These are phyloP conservation scores for Thalia dealbata DNA, from an alignment of 176 grass and related monocot genomes.

Conservation along the genomic window DNA sequence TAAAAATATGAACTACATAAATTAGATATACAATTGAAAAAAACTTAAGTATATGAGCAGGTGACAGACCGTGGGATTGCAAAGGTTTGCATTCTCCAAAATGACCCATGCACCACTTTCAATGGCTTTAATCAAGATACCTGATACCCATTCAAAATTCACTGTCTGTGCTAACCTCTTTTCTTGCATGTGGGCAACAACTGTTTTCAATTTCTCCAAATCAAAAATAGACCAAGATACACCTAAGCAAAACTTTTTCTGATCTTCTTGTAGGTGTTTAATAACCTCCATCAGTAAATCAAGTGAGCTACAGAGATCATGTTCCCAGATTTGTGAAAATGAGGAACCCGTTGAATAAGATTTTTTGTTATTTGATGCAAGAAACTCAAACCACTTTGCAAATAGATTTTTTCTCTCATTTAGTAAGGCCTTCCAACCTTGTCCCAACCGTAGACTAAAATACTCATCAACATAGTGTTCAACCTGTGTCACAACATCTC, in stretches of 20 bases:
- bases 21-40: slow-evolving; percentile 13
- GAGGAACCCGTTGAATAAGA: slow-evolving; percentile 26
- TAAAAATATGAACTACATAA: slow-evolving; percentile 1
- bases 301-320: slow-evolving; percentile 35
- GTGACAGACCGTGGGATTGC: slow-evolving; percentile 74
- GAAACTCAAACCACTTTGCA: slow-evolving; percentile 78
- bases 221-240: slow-evolving; percentile 46
- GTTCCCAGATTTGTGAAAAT: slow-evolving; percentile 34
- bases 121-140: slow-evolving; percentile 76
- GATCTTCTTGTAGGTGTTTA: slow-evolving; percentile 56
- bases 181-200: slow-evolving; percentile 42
- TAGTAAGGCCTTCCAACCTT: slow-evolving; percentile 40
- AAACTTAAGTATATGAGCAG: slow-evolving; percentile 12
- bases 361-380: slow-evolving; percentile 34
- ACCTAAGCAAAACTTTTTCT: slow-evolving; percentile 43
- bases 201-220: slow-evolving; percentile 43
- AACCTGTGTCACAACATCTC: slow-evolving; percentile 46
- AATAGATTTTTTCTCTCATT: slow-evolving; percentile 54
- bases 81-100: slow-evolving; percentile 95
- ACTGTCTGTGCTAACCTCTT: slow-evolving; percentile 40
- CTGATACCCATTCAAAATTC: slow-evolving; percentile 84
- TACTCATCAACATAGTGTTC: slow-evolving; percentile 69
- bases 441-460: slow-evolving; percentile 53
- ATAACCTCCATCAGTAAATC: slow-evolving; percentile 52
- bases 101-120: slow-evolving; percentile 83